Base-by-base conservation (phyloP, 1,284 basidiomycete species). In the Naganishia albida region DNA sequence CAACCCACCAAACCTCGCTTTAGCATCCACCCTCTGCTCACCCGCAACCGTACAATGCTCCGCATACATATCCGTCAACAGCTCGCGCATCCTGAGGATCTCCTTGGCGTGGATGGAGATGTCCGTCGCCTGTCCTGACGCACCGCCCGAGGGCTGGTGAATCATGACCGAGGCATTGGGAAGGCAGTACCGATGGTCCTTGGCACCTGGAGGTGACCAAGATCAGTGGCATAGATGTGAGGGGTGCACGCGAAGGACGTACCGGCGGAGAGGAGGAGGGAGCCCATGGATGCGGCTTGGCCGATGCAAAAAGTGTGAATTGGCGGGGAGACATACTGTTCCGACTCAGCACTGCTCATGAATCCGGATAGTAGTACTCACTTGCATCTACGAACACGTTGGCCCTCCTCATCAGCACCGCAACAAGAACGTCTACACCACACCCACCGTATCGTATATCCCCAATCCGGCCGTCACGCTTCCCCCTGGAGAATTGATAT, bases 91-190 rank as follows among this genome's bases (percentile, higher is more conserved):
- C 42, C 92, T 86, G 40, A 96, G 83, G 71, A 96, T 96, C 80
- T 96, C 92, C 76, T 89, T 90, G 1, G 93, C 93, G 72, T 93
- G 91, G 67, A 96, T 93, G 16, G 91, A 91, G 69, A 96, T 93
- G 80, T 96, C 93, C 49, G 88, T 88, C 26, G 93, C 93, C 78
- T 93, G 92, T 2, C 93, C 93, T 39, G 88, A 89, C 39, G 93
- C 92, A 40, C 93, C 93, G 55, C 93, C 93, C 23, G 91, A 94
- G 0, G 93, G 93, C 80, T 96, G 93, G 77, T 96, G 93, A 60
- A 96, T 96, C 93, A 96, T 96, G 71, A 96, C 91, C 74, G 88
- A 91, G 23, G 91, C 88, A 74, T 96, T 90, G 12, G 91, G 91
- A 54, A 96, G 83, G 70, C 89, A 89, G 74, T 91, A 92, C 42